These are phyloP conservation scores for Myriosclerotinia curreyana DNA, from an alignment of 2,329 filamentous ascomycete genomes.

Conservation along the genomic window DNA sequence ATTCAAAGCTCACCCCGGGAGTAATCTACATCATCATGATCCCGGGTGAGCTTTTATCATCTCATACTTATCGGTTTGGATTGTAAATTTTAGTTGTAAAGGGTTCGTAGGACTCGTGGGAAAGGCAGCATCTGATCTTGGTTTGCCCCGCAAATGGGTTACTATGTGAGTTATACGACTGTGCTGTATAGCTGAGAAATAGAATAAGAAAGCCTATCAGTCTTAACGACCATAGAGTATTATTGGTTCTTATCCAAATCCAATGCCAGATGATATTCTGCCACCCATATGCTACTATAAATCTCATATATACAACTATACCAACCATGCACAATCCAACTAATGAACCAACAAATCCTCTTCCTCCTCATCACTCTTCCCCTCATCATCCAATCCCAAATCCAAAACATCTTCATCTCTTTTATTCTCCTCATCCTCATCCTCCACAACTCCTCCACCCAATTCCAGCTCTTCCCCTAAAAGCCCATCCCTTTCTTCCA, in stretches of 20 bases:
- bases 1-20: no score
- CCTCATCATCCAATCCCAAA: slow-evolving; percentile 28
- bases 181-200: background rate
- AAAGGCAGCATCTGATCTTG: no score
- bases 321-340: background rate
- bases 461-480: slow-evolving; percentile 27
- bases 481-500: slow-evolving; percentile 23
- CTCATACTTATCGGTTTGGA: no score
- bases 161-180: no score
- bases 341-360: slow-evolving; percentile 17
- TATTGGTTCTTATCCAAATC: background rate
- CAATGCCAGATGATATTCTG: background rate
- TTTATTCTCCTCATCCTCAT: slow-evolving; percentile 20
- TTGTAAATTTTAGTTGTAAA: no score
- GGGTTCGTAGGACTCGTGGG: no score
- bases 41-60: no score
- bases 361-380: slow-evolving; percentile 21
- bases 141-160: no score
- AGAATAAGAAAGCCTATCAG: background rate
- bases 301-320: slow-evolving; percentile 2
- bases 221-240: background rate
- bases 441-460: slow-evolving; percentile 23
- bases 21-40: no score
- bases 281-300: slow-evolving; percentile 5
- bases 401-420: slow-evolving; percentile 35